phyloP scores from a whole-genome alignment of 805 yeast genomes.

The Torulaspora maleeae region DNA sequence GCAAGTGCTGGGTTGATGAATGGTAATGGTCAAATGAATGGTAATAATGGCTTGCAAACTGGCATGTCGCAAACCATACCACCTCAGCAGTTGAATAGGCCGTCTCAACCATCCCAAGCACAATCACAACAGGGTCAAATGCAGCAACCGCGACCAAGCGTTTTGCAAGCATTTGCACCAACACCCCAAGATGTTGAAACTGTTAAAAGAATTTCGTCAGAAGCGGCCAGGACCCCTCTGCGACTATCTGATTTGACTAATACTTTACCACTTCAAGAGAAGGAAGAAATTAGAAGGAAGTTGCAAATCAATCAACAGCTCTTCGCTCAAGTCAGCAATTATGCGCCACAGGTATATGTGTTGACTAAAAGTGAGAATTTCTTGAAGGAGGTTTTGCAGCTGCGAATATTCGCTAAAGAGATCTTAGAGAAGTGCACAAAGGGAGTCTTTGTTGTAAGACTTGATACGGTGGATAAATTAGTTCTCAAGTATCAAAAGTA shows the following conservation, averaged over 20 bases:
- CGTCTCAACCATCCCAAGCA: constrained; percentile 24
- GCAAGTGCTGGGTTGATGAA: constrained; percentile 6
- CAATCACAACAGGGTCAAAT: constrained; percentile 15
- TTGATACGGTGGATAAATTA: constrained; percentile 64
- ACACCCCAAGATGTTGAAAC: constrained; percentile 60
- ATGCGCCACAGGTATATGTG: constrained; percentile 72
- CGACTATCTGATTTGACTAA: constrained; percentile 62
- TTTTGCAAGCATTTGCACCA: constrained; percentile 35
- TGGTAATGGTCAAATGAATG: constrained; percentile 7
- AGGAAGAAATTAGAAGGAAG: constrained; percentile 52
- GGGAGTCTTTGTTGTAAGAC: constrained; percentile 65
- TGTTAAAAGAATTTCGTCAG: constrained; percentile 60
- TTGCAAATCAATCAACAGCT: constrained; percentile 47
- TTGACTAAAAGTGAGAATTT: constrained; percentile 72
- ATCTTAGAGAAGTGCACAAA: constrained; percentile 65
- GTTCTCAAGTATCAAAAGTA: constrained; percentile 69
- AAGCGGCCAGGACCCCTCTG: constrained; percentile 62
- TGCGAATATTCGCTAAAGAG: constrained; percentile 72
- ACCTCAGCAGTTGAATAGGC: constrained; percentile 12
- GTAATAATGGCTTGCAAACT: constrained; percentile 12
- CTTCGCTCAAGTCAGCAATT: constrained; percentile 64
- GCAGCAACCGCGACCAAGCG: constrained; percentile 21
- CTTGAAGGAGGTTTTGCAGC: constrained; percentile 69
- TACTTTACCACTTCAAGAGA: constrained; percentile 58
- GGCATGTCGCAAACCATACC: constrained; percentile 13